Base-by-base conservation (phyloP, 352 stramenopile genomes). In the Phytophthora sojae region DNA sequence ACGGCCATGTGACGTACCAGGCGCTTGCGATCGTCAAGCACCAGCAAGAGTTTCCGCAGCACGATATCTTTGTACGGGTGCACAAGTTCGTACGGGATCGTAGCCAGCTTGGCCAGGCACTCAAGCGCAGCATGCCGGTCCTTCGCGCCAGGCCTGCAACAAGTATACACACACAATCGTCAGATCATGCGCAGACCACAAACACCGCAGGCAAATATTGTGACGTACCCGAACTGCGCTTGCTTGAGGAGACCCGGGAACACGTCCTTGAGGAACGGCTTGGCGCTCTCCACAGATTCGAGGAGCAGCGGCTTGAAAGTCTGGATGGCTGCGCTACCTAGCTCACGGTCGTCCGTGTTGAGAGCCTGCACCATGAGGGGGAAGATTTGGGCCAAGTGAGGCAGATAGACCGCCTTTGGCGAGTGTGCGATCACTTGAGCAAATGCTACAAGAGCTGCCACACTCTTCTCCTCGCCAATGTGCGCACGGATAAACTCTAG, bases 61-160 rank as follows among this genome's bases (percentile, higher is more conserved):
- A 97, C 91, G 17, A 76, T 57, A 67, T 93, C 87, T 75, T 95
- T 96, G 75, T 96, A 96, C 32, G 90, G 88, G 30, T 96, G 89
- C 60, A 96, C 86, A 54, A 96, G 85, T 51, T 96, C 89, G 71
- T 96, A 96, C 61, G 88, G 88, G 68, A 94, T 94, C 15, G 76
- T 87, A 25, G 86, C 76, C 65, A 96, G 73, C 73, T 90, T 94
- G 44, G 79, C 79, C 51, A 96, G 74, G 61, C 89, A 95, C 56
- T 94, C 88, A 44, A 96, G 69, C 6, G 89, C 88, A 32, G 85
- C 85, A 67, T 89, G 75, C 52, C 89, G 86, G 56, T 94, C 86
- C 61, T 92, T 79, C 23, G 82, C 89, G 8, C 75, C 77, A 52
- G 69, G 60, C 12, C 87, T 94, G 61, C n/a, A 30, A 19, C 5